phyloP scores from a whole-genome alignment of 78 protist species.

The Cavenderia fasciculata region DNA sequence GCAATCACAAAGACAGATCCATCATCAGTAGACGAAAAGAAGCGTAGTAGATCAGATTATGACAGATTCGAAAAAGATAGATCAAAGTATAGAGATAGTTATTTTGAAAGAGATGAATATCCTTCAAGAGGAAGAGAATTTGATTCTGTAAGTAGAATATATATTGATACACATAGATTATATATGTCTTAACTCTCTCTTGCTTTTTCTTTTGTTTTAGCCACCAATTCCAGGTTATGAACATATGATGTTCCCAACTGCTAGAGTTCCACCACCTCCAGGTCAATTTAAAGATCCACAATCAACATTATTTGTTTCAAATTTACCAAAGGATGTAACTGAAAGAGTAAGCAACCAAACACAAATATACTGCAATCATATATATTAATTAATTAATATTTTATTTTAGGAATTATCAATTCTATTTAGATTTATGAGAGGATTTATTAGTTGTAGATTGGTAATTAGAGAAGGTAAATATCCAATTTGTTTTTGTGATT shows the following conservation, averaged over 20 bases:
- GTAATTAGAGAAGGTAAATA: slow-evolving; percentile 46
- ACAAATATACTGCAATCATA: not conserved
- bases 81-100: slow-evolving; percentile 6
- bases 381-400: too few relatives aligned
- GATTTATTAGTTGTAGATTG: slow-evolving; percentile 39
- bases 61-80: slow-evolving; percentile 23
- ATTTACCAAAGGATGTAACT: slow-evolving; percentile 75
- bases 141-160: too few relatives aligned
- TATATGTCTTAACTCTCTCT: too few relatives aligned
- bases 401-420: slow-evolving; percentile 47
- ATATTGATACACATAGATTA: too few relatives aligned
- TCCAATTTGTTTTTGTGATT: slow-evolving; percentile 77
- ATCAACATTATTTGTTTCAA: slow-evolving; percentile 67
- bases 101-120: slow-evolving; percentile 17
- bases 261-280: not conserved
- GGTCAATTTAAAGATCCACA: not conserved
- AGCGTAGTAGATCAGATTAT: not conserved
- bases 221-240: too few relatives aligned
- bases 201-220: too few relatives aligned
- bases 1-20: not conserved
- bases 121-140: not conserved
- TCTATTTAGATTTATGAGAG: slow-evolving; percentile 71
- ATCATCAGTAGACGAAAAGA: not conserved
- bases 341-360: slow-evolving; percentile 33
- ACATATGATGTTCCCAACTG: too few relatives aligned